These are phyloP conservation scores for Tuber umbilicatum DNA, from an alignment of 495 filamentous ascomycete genomes.

Conservation along the genomic window DNA sequence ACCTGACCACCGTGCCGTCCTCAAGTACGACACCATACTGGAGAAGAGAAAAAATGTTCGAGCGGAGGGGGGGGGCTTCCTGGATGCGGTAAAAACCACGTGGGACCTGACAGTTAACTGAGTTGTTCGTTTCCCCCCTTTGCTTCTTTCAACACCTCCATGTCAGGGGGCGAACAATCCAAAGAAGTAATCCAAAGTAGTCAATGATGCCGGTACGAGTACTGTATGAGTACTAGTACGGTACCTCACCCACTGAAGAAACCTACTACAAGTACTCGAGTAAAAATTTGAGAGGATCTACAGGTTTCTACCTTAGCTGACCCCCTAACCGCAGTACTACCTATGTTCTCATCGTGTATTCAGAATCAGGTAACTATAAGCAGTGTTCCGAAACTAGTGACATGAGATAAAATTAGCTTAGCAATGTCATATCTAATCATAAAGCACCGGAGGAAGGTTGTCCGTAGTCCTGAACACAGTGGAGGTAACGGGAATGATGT, in stretches of 20 bases:
- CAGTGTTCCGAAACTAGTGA: no score
- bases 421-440: no score
- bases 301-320: neutral
- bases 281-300: neutral
- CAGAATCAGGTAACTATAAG: no score
- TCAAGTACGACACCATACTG: neutral
- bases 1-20: neutral
- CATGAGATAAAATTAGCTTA: no score
- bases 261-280: no score
- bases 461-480: no score
- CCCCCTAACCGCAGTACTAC: neutral
- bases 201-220: no score
- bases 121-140: neutral
- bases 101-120: neutral
- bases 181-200: neutral
- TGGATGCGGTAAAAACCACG: neutral
- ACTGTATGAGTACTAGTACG: no score
- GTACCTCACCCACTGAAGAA: neutral
- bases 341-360: no score
- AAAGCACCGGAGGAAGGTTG: no score
- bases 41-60: neutral
- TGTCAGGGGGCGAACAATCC: neutral
- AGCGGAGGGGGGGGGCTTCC: neutral
- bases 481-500: no score
- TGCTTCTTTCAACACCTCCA: constrained; percentile 2